Evolutionary conservation across 176 grass and related monocot species (phyloP).

Genomic region (Carex littledalei): DNA sequence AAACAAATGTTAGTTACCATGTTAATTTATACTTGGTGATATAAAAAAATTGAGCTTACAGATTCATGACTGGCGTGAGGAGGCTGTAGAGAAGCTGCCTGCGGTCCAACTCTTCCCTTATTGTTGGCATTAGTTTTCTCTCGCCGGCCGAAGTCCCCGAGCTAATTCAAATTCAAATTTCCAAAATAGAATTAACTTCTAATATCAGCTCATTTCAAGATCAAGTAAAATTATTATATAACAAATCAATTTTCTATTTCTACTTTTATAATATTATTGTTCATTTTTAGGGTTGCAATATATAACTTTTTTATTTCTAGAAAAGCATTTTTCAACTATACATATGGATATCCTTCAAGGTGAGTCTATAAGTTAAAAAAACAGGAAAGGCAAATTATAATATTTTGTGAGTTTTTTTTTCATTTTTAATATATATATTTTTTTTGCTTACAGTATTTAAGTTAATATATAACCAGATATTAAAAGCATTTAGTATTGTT

Average conservation of each 20-base stretch:
- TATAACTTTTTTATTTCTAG: neutral
- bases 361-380: neutral
- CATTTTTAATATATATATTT: neutral
- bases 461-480: neutral
- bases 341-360: neutral
- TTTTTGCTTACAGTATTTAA: neutral
- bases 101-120: constrained; percentile 84
- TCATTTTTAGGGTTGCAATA: neutral
- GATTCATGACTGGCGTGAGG: constrained; percentile 86
- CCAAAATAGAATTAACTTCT: neutral
- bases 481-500: neutral
- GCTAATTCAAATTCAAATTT: constrained; percentile 22
- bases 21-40: constrained; percentile 10
- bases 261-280: neutral
- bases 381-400: neutral
- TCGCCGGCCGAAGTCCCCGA: constrained; percentile 95
- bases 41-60: constrained; percentile 42
- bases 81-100: constrained; percentile 92
- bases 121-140: constrained; percentile 94
- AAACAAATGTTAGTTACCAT: constrained; percentile 7
- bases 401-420: neutral
- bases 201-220: neutral
- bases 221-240: neutral
- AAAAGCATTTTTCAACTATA: neutral
- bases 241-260: neutral